Base-by-base conservation (phyloP, 495 filamentous ascomycete species). In the Lindgomyces ingoldianus region DNA sequence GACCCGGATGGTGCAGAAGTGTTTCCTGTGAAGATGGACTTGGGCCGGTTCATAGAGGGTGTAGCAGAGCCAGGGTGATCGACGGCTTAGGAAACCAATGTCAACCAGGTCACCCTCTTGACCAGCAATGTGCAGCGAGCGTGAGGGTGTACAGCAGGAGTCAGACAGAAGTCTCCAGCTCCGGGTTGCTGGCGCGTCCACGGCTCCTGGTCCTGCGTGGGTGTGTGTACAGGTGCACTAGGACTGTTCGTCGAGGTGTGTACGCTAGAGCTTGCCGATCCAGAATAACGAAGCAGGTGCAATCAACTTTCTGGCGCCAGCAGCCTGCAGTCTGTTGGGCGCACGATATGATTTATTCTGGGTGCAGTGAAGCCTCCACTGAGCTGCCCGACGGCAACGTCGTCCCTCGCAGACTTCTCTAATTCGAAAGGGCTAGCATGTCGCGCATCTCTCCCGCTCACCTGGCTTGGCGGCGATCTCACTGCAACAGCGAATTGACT, bases 11-110 rank as follows among this genome's bases (percentile, higher is more conserved):
- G 9, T 33, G 44, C 26, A 12, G 58, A 10, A 53, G 45, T 60
- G 52, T n/a, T 65, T 65, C 63, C 70, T 46, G 70, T 72, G 46
- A 72, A 72, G 30, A 72, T 70, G 45, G 70, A 72, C 30, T 39
- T 64, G 36, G 70, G 66, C 12, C 49, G 42, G 44, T 67, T 55
- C 67, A 69, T 72, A 59, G 57, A 67, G 30, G 57, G 26, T 3
- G 16, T 24, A 4, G 19, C 12, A 36, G 9, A 19, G 12, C 10
- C 48, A 51, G 25, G 51, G 16, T 18, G 3, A 3, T 41, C 12
- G 30, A 3, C 26, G 51, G 51, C 14, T 4, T 24, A 3, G 29
- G 16, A 14, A 12, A 18, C 8, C 26, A 22, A 26, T 6, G 6
- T n/a, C 12, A 16, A 47, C 44, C 44, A 22, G 2, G 47, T 6